Base-by-base conservation (phyloP, 75 land plant species). In the Cryptomeria japonica region DNA sequence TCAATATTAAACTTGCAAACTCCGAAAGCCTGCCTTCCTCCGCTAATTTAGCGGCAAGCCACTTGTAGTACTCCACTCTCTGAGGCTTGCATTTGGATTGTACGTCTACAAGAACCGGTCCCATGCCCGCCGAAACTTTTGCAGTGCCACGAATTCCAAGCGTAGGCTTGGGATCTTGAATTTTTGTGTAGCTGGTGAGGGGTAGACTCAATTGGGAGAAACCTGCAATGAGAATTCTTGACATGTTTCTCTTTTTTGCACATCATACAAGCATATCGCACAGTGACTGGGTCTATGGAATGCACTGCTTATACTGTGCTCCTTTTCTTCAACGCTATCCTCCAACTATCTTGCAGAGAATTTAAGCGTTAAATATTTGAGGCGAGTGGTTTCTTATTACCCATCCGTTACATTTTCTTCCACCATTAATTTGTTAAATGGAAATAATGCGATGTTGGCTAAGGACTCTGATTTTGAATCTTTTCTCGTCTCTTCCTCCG, bases 1-100 rank as follows among this genome's bases (percentile, higher is more conserved):
- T 12, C 38, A 18, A 16, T 22, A 80, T 22, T 44, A 80, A 44
- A 44, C 13, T 80, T 42, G 84, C 15, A 44, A 96, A 92, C 25
- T 96, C 94, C 16, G 90, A 87, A 79, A 96, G 55, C 68, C 83
- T 55, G 10, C 94, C 92, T 55, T 80, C 88, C 42, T 53, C 78
- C 49, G 92, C 94, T 32, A 93, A 90, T 82, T 87, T 90, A 36
- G 93, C 88, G 13, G 93, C 95, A 70, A 93, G 87, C n/a, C 64
- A 58, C 11, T 93, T 88, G 61, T 91, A 91, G 88, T 92, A 90
- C n/a, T 88, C 88, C 86, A 90, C 84, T 28, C 49, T 41, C 25
- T 39, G 70, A 22, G 70, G 80, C 44, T 78, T 78, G 42, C 44
- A 18, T 22, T 78, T 78, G 44, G 80, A 78, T 8, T 38, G 38